These are phyloP conservation scores for Corylus avellana DNA, from an alignment of 306 rosid species.

Conservation along the genomic window DNA sequence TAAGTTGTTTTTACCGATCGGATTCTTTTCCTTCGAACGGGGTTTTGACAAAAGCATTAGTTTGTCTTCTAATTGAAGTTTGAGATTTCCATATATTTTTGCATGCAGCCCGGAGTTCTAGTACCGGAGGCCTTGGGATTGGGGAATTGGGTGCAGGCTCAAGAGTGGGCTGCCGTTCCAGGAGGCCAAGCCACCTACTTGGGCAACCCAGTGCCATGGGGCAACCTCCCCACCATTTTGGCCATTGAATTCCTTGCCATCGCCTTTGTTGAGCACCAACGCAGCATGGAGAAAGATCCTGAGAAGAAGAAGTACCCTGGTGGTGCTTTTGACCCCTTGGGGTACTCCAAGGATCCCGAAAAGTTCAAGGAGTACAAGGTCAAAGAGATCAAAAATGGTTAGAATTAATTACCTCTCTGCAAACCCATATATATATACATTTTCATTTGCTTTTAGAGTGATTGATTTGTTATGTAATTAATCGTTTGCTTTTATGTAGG, in stretches of 20 bases:
- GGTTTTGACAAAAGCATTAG: neutral
- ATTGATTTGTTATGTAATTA: neutral
- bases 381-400: conserved; percentile 92
- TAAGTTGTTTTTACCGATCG: too few species aligned
- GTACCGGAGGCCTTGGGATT: conserved; percentile 96
- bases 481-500: conserved; percentile 40
- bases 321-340: conserved; percentile 96
- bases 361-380: conserved; percentile 84
- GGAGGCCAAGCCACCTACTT: conserved; percentile 97
- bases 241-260: conserved; percentile 85
- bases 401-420: neutral
- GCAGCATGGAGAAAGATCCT: conserved; percentile 95
- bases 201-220: conserved; percentile 99
- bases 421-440: too few species aligned
- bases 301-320: conserved; percentile 99
- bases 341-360: conserved; percentile 95
- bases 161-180: conserved; percentile 92
- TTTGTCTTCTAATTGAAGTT: neutral
- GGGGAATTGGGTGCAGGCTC: conserved; percentile 98
- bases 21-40: too few species aligned
- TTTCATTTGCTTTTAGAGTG: neutral
- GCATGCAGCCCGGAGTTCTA: conserved; percentile 92
- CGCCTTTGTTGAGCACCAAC: conserved; percentile 94
- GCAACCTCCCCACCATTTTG: conserved; percentile 87
- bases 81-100: neutral